Conservation (phyloP, 257 asterid species). For the Ocimum tenuiflorum region DNA sequence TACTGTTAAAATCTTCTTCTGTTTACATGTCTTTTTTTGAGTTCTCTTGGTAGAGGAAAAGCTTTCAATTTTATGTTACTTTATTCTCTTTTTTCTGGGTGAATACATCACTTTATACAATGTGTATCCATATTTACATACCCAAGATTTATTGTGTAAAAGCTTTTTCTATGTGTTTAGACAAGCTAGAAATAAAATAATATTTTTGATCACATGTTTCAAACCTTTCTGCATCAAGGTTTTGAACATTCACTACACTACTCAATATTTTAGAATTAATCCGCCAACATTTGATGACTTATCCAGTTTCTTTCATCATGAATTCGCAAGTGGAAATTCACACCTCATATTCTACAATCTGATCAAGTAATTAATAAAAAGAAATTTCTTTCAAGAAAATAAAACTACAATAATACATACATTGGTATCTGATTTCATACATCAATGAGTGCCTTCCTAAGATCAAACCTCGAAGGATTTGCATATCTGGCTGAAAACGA, state of each 20-base stretch:
- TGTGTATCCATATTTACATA: neutral
- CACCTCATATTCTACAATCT: neutral
- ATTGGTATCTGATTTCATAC: neutral
- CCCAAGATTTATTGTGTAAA: neutral
- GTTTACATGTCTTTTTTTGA: neutral
- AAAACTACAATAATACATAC: neutral
- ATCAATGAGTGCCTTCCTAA: neutral
- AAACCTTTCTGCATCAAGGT: neutral
- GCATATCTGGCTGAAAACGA: slow-evolving; percentile 79
- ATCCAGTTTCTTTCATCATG: neutral
- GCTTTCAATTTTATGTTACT: neutral
- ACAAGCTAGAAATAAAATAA: too few species aligned
- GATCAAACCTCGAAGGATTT: slow-evolving; percentile 35
- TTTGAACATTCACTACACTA: neutral
- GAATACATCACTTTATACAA: neutral
- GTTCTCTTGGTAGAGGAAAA: neutral
- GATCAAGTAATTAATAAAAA: too few species aligned
- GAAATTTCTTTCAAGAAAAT: too few species aligned
- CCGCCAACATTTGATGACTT: slow-evolving; percentile 19
- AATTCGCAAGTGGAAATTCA: neutral
- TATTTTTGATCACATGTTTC: neutral
- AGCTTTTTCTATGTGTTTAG: slow-evolving; percentile 14
- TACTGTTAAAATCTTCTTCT: neutral
- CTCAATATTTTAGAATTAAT: neutral
- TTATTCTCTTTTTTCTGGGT: neutral